Base-by-base conservation (phyloP, 768 basidiomycete species). In the Lactifluus subvellereus region DNA sequence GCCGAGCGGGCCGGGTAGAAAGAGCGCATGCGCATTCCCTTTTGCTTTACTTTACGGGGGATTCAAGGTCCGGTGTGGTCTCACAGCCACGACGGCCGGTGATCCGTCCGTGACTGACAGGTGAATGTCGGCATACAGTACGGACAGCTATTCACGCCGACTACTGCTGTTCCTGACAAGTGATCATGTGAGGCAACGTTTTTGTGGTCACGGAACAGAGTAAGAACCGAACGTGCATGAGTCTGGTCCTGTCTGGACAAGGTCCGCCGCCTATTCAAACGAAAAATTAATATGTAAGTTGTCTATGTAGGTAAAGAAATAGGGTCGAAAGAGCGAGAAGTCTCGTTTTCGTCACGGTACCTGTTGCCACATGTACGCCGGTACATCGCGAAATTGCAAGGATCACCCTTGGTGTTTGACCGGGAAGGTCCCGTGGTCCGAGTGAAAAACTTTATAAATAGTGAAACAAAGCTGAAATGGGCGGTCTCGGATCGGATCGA, bases 51-150 rank as follows among this genome's bases (percentile, higher is more conserved):
- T 27, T 27, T 27, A 27, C 27, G 1, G 27, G 27, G 27, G 11
- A 40, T 40, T 8, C 5, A 37, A 16, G 47, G 56, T 45, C 59
- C 52, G 59, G 43, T 60, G 22, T 6, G 18, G 11, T 60, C 22
- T 45, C 42, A 18, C 9, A 43, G 14, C 32, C 20, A 38, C 3
- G 32, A 49, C 5, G 7, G 1, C 45, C 16, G 18, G 55, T 62
- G 61, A 57, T 62, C 61, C 61, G 54, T n/a, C 54, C 54, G 54
- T 43, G 50, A 1, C 13, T 60, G 52, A 60, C 42, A 54, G 14
- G 18, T 13, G 27, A 27, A 27, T 40, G 40, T 13, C 13, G 14
- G 40, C 40, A 40, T 22, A 27, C 27, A 27, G 27, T 27, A 27
- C 27, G 27, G 27, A 27, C 27, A 27, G 27, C 2, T 27, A 6